These are phyloP conservation scores for Mortierella claussenii DNA, from an alignment of 192 early-diverging fungal species.

Conservation along the genomic window DNA sequence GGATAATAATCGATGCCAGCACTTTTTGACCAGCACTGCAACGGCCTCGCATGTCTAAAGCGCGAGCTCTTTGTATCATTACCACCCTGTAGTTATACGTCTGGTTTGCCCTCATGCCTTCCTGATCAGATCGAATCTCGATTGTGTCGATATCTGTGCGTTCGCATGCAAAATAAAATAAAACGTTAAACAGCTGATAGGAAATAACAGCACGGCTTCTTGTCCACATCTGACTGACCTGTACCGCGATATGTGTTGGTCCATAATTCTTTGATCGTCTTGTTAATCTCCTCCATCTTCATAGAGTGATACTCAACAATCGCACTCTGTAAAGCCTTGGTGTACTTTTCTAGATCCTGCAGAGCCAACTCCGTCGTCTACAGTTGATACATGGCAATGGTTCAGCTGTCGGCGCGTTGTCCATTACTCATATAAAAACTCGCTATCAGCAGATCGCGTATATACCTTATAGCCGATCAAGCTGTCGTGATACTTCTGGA, in stretches of 20 bases:
- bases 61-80: constrained; percentile 88
- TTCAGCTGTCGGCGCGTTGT: too few species aligned
- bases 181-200: constrained; percentile 1
- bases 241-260: constrained; percentile 93
- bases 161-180: neutral
- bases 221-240: constrained; percentile 62
- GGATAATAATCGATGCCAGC: constrained; percentile 94
- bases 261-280: constrained; percentile 97
- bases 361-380: constrained; percentile 82
- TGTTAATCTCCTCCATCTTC: constrained; percentile 98
- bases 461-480: constrained; percentile 75
- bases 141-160: constrained; percentile 92
- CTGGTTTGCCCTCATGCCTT: constrained; percentile 73
- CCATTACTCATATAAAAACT: too few species aligned
- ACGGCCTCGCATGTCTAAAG: constrained; percentile 93
- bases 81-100: constrained; percentile 83
- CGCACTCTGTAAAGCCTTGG: constrained; percentile 79
- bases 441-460: too few species aligned
- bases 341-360: constrained; percentile 86
- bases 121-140: constrained; percentile 92
- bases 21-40: constrained; percentile 98
- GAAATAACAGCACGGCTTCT: too few species aligned
- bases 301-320: constrained; percentile 92
- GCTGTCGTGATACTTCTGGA: constrained; percentile 72
- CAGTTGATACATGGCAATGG: too few species aligned